Evolutionary conservation across 1,284 basidiomycete genomes (phyloP).

Genomic region (Apiotrichum sp.): DNA sequence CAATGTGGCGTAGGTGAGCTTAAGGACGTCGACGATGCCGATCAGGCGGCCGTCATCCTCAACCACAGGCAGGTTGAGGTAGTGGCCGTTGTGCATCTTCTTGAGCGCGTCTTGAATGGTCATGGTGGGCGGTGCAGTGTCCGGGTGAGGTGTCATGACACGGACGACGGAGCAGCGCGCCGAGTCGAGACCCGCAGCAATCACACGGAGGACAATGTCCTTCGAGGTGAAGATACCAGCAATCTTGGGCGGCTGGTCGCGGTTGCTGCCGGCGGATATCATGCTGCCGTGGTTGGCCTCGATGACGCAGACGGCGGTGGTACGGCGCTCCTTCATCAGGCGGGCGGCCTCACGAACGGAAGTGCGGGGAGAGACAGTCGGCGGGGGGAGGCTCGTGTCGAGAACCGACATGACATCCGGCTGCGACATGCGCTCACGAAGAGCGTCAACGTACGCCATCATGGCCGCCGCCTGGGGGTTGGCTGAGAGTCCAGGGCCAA

Average conservation of each 20-base stretch:
- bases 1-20: slow-evolving; percentile 95
- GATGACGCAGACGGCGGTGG: slow-evolving; percentile 98
- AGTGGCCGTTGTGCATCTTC: slow-evolving; percentile 99
- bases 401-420: slow-evolving; percentile 93
- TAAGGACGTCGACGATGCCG: slow-evolving; percentile 96
- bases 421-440: slow-evolving; percentile 90
- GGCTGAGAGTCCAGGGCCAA: slow-evolving; percentile 66
- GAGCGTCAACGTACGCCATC: slow-evolving; percentile 92
- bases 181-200: slow-evolving; percentile 95
- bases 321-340: slow-evolving; percentile 93
- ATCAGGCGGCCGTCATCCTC: slow-evolving; percentile 80
- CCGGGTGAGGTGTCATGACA: slow-evolving; percentile 99
- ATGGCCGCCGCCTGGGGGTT: slow-evolving; percentile 90
- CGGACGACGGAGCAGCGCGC: slow-evolving; percentile 90
- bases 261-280: slow-evolving; percentile 46
- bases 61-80: slow-evolving; percentile 94
- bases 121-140: slow-evolving; percentile 84
- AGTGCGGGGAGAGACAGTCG: slow-evolving; percentile 90
- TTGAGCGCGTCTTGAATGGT: slow-evolving; percentile 95
- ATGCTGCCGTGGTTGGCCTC: slow-evolving; percentile 53
- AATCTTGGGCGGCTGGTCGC: slow-evolving; percentile 58
- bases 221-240: slow-evolving; percentile 99
- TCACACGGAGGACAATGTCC: slow-evolving; percentile 94
- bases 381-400: slow-evolving; percentile 87
- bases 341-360: slow-evolving; percentile 93